These are phyloP conservation scores for Heracleum sosnowskyi DNA, from an alignment of 129 eudicot species.

Conservation along the genomic window DNA sequence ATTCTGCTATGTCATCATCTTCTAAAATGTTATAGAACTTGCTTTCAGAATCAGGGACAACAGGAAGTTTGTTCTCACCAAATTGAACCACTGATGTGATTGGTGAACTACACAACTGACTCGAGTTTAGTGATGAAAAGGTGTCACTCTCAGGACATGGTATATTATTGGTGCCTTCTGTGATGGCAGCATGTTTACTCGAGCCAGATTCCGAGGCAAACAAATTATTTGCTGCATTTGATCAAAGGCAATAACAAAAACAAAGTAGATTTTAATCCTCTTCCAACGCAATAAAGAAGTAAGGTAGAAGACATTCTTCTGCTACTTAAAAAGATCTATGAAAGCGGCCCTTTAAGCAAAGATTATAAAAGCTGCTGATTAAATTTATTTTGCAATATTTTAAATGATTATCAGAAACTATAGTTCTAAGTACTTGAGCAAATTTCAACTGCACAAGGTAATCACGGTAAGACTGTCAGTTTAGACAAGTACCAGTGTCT, in stretches of 20 bases:
- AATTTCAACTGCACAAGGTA: neutral
- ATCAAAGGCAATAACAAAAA: neutral
- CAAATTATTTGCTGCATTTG: neutral
- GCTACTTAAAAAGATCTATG: neutral
- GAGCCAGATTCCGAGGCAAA: constrained; percentile 20
- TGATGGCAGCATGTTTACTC: constrained; percentile 13
- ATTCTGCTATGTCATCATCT: constrained; percentile 67
- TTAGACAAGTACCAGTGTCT: neutral
- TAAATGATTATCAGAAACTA: neutral
- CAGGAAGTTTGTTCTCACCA: constrained; percentile 24
- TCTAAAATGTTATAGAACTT: constrained; percentile 15
- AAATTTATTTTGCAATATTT: neutral
- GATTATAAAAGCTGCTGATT: neutral
- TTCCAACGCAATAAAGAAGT: neutral
- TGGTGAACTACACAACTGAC: constrained; percentile 40
- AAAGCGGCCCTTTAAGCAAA: neutral
- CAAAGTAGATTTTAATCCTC: neutral
- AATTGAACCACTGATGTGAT: constrained; percentile 30
- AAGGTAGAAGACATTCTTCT: neutral
- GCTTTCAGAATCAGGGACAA: constrained; percentile 12
- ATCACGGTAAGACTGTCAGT: neutral
- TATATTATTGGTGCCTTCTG: constrained; percentile 25
- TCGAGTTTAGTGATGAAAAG: constrained; percentile 18
- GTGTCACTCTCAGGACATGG: constrained; percentile 19
- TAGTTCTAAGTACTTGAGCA: neutral